These are phyloP conservation scores for Xylariaceae sp. DNA, from an alignment of 2,329 filamentous ascomycete genomes.

Conservation along the genomic window DNA sequence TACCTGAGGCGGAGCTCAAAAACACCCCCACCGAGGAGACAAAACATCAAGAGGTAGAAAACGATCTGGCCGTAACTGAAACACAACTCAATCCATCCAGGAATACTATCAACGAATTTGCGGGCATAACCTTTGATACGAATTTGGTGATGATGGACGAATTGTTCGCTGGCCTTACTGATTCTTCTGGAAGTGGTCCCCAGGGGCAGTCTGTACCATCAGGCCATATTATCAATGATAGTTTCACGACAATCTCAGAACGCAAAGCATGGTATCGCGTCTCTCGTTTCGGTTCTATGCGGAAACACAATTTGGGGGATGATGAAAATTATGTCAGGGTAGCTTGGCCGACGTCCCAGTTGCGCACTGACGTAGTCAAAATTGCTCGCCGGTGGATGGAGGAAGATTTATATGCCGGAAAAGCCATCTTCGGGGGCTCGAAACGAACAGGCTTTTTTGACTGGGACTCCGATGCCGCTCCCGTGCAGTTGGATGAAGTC, in stretches of 20 bases:
- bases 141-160: constrained; percentile 24
- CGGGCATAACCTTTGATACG: constrained; percentile 23
- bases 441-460: constrained; percentile 50
- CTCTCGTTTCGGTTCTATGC: constrained; percentile 53
- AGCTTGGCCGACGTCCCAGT: constrained; percentile 50
- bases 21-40: background rate
- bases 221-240: constrained; percentile 46
- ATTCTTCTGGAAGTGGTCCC: constrained; percentile 3
- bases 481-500: constrained; percentile 44
- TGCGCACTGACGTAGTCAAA: constrained; percentile 49
- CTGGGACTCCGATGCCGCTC: constrained; percentile 51
- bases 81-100: constrained; percentile 11
- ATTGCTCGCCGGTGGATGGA: constrained; percentile 63
- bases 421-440: constrained; percentile 40
- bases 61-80: background rate
- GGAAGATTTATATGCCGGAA: constrained; percentile 54
- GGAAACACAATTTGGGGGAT: constrained; percentile 51
- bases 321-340: constrained; percentile 56
- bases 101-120: constrained; percentile 29
- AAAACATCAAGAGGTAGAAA: background rate
- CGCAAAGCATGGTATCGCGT: constrained; percentile 62
- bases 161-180: constrained; percentile 30
- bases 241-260: constrained; percentile 49
- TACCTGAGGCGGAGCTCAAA: constrained; percentile 16
- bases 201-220: constrained; percentile 32